Conservation (phyloP, 495 filamentous ascomycete genomes). For the Terfezia claveryi region DNA sequence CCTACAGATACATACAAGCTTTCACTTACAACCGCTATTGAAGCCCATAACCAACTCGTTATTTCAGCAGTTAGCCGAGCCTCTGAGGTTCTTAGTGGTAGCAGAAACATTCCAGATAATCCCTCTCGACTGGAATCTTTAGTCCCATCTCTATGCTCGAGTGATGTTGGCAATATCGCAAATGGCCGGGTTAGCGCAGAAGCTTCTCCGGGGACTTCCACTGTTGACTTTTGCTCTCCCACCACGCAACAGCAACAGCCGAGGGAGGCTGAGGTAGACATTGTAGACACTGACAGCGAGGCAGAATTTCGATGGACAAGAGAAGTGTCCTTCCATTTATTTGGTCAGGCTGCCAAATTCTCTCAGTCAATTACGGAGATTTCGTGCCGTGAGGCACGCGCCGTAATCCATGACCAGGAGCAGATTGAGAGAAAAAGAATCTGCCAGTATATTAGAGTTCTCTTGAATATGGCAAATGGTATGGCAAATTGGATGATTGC, state of each 20-base stretch:
- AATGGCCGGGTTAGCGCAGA: neutral
- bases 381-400: neutral
- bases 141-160: neutral
- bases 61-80: neutral
- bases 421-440: neutral
- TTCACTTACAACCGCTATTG: conserved; percentile 6
- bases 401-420: neutral
- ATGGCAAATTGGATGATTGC: conserved; percentile 18
- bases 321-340: neutral
- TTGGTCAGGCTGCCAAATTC: neutral
- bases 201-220: neutral
- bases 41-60: conserved; percentile 15
- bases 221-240: neutral
- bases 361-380: neutral
- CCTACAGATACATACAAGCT: neutral
- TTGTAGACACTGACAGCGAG: neutral
- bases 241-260: neutral
- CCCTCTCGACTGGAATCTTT: neutral
- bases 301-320: neutral
- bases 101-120: neutral
- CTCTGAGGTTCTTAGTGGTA: neutral
- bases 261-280: neutral
- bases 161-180: neutral
- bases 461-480: conserved; percentile 14
- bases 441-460: conserved; percentile 10